phyloP scores from a whole-genome alignment of 1,284 basidiomycete species.

The Boletus albobrunnescens region DNA sequence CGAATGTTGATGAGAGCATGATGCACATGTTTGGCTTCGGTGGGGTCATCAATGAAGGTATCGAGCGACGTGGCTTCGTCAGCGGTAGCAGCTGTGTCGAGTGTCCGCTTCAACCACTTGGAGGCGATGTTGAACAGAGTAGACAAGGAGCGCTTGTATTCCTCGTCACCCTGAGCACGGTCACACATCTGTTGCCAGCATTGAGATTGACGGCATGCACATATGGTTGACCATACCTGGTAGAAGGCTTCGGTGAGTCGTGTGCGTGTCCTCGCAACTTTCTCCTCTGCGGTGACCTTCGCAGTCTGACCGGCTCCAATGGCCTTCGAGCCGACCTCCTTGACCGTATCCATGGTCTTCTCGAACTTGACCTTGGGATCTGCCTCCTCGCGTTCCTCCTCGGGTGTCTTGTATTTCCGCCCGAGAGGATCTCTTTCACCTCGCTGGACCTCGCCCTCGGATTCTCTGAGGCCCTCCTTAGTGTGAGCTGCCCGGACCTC shows the following conservation, averaged over 20 bases:
- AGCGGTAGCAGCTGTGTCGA: constrained; percentile 46
- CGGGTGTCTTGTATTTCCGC: constrained; percentile 44
- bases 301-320: constrained; percentile 52
- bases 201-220: background rate
- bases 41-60: constrained; percentile 54
- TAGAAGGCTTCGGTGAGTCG: constrained; percentile 49
- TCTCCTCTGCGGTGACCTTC: constrained; percentile 40
- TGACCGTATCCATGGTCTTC: constrained; percentile 60
- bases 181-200: constrained; percentile 49
- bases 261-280: constrained; percentile 38
- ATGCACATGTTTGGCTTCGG: constrained; percentile 52
- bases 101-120: constrained; percentile 51
- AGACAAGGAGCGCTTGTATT: constrained; percentile 52
- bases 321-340: constrained; percentile 49
- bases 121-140: constrained; percentile 53
- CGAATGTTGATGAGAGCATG: constrained; percentile 45
- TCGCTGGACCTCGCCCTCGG: constrained; percentile 54
- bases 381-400: constrained; percentile 36
- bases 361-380: constrained; percentile 52
- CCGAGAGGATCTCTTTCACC: constrained; percentile 57
- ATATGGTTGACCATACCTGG: constrained; percentile 37
- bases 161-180: constrained; percentile 54
- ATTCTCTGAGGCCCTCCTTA: constrained; percentile 48
- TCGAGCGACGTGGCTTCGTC: constrained; percentile 41
- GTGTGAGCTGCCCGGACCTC: constrained; percentile 46